These are phyloP conservation scores for Fusarium longipes DNA, from an alignment of 2,329 filamentous ascomycete genomes.

Conservation along the genomic window DNA sequence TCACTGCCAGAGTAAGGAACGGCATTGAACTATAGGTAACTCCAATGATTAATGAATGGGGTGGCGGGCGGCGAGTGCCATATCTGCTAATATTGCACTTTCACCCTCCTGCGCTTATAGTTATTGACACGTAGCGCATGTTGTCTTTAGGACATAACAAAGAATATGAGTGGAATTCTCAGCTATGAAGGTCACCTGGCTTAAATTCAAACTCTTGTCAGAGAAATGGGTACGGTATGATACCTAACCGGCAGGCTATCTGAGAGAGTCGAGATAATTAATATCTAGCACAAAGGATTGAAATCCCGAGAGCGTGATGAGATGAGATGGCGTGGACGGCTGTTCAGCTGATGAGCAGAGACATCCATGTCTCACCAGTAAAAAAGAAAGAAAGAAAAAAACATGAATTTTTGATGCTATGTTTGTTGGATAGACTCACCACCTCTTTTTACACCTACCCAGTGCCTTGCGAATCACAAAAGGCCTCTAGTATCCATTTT, in stretches of 20 bases:
- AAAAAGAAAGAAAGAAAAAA: neutral
- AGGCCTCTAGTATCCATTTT: neutral
- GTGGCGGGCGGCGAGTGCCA: neutral
- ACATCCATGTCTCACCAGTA: neutral
- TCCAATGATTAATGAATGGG: neutral
- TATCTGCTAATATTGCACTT: conserved; percentile 1
- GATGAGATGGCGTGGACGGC: too few relatives aligned
- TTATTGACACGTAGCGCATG: conserved; percentile 10
- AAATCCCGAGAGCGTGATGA: neutral
- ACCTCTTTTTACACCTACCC: neutral
- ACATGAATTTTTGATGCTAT: neutral
- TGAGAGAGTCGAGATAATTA: neutral
- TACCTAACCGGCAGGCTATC: neutral
- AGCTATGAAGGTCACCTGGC: neutral
- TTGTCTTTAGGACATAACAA: neutral
- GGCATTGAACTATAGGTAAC: neutral
- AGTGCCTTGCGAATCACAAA: neutral
- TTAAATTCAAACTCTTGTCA: neutral
- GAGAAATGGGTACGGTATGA: neutral
- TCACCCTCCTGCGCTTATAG: neutral
- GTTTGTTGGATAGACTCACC: neutral
- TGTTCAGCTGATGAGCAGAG: neutral
- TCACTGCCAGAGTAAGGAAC: neutral
- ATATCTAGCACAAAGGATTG: neutral
- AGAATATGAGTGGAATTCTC: neutral